Base-by-base conservation (phyloP, 2,329 filamentous ascomycete genomes). In the Elsinoe fawcettii region DNA sequence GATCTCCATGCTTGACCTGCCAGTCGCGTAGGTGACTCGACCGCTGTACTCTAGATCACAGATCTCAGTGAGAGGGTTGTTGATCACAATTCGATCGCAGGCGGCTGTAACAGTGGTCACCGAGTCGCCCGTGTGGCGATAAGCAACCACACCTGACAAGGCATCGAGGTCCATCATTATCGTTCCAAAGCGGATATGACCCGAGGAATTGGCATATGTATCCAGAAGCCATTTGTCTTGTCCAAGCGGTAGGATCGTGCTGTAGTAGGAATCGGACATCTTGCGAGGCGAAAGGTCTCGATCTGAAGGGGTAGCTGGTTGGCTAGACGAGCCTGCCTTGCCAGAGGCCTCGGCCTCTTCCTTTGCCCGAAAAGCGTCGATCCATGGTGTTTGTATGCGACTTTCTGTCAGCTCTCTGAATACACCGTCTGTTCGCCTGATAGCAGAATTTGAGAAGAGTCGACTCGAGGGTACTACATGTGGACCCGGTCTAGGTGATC, bases 131-230 rank as follows among this genome's bases (percentile, higher is more conserved):
- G 83, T 85, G 63, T 87, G 84, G 61, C 86, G 87, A 70, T 90
- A 85, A 16, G 87, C 86, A 57, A 91, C 81, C 47, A 90, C 81
- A 8, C 88, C 87, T 0, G 86, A 86, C 6, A 91, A 72, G 0
- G 87, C 87, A 70, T 91, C 87, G 1, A 91, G 77, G 61, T 91
- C 87, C 86, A 90, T 90, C 60, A 91, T 82, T 14, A 91, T 74
- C 0, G 86, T 84, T 0, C 87, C 87, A 6, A 90, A 76, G 55
- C 84, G 78, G 63, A 91, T 86, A 63, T 89, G 85, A 0, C 87
- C 87, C 0, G 82, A 83, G 1, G 86, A 80, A 70, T 90, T 90
- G 65, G 89, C 80, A 66, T 91, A 91, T 0, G 84, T 86, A 67
- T 91, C 87, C 9, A 87, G 78, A 11, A 91, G 74, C 85, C 85